Evolutionary conservation across 768 basidiomycete species (phyloP), one percentile per base, ranked within the genome.

Genomic region (Macrolepiota albuminosa): DNA sequence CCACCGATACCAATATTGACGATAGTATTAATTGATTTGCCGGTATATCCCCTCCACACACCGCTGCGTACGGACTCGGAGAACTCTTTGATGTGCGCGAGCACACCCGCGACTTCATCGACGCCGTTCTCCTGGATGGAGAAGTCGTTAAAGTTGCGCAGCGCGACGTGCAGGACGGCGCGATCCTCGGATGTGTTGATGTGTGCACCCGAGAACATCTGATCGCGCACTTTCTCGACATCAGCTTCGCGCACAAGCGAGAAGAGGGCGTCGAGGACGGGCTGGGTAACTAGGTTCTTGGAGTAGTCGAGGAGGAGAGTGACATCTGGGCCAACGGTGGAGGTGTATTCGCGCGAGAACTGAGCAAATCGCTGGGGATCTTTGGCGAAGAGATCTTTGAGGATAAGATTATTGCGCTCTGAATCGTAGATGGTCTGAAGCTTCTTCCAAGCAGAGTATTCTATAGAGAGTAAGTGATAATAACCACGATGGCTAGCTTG

Each of bases 1-100:
- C 97, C 97, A 57, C 97, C 97, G 71, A 99, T 99, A 61, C 97
- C 97, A 66, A 99, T 97, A 78, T 98, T 98, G 71, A 99, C 95
- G 74, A 99, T 87, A 51, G 93, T 88, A 68, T 87, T 84, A 81
- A 99, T 98, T 10, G 84, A 70, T 78, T 98, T 97, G 46, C 97
- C 96, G 1, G 95, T 97, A 79, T 97, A 98, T 16, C 97, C 97
- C 74, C 90, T 98, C 94, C 95, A 97, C 58, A 79, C 79, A 33
- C 96, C 97, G 61, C 81, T 87, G 60, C 96, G 82, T 52, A 99
- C 84, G 40, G 85, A 76, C 43, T 95, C 87, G 54, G 88, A 84
- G 78, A 99, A 99, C 71, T 84, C 80, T 71, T 91, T 89, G 71
- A 99, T 98, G 76, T 98, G 97, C 34, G 84, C 80, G 63, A 98